Evolutionary conservation across 306 rosid species (phyloP), one percentile per base, ranked within the genome.

Genomic region (Carpinus fangiana): DNA sequence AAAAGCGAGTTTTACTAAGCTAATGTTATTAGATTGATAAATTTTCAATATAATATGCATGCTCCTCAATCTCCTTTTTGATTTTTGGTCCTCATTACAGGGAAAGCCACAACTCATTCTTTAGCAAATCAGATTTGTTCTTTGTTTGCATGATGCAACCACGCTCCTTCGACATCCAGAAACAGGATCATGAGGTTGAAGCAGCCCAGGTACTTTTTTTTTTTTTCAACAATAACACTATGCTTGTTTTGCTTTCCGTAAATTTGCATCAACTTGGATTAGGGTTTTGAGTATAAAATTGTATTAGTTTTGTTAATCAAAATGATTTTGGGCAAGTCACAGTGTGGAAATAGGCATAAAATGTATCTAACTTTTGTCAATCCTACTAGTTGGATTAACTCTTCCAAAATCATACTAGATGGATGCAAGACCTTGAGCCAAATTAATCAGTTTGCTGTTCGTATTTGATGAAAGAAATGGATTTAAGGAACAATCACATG

Each of bases 121-220:
- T 89, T 75, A 75, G 13, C 9, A 94, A 94, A 67, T 94, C 98
- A 3, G 97, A 92, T 48, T 65, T 95, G 80, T 84, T 95, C 46
- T 91, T 95, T 17, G 77, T 90, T 21, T 92, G 97, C 87, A 79
- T 92, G 92, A 79, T 95, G 72, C 82, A 64, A 74, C 98, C 98
- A 3, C 75, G 3, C 16, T 89, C 97, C 75, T 86, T 73, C 34
- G 81, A 86, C 80, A 91, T 95, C 68, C 72, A 91, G 84, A 80
- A 59, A 47, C 98, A 95, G 75, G 38, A 56, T 53, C 74, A 80
- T 14, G 98, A 95, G 83, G 90, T 95, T 75, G 97, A 77, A 9
- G 97, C 89, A 28, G 93, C 97, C 54, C 85, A 90, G 96, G 97
- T 90, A 83, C 69, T 8, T 76, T 73, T 67, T 2, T 62, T 62